Base-by-base conservation (phyloP, 257 asterid genomes). In the Forsythia suspensa region DNA sequence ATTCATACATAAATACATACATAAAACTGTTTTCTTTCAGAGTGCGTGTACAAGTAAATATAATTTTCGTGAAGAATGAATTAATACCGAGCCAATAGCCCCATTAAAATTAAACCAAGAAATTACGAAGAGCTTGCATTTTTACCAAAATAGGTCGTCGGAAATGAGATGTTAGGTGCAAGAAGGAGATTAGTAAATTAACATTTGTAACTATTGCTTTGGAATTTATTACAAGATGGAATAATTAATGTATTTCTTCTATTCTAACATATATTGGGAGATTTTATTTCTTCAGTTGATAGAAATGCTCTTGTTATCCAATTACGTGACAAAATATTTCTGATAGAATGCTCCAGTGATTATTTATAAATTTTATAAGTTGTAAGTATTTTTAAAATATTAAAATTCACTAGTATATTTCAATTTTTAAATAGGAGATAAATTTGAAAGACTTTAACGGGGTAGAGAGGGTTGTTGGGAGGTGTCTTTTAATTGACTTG, bases 31-130 rank as follows among this genome's bases (percentile, higher is more conserved):
- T 61, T 61, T 61, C n/a, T 61, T 3, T 63, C 0, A 8, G 29
- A 63, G n/a, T 29, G 8, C 4, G 11, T 8, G 29, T 18, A 57
- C 9, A 20, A 10, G 10, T 4, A 63, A 63, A 15, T 18, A 63
- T 8, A 63, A 29, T 29, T 63, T 29, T 29, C 9, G 40, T 9
- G 70, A 21, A 6, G 39, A 21, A 63, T 34, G n/a, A 72, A 69
- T 4, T 65, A 40, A 70, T 88, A 91, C 97, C 86, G 93, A 87
- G 85, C 88, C 92, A 48, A 86, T 71, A 4, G 91, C 88, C n/a
- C 73, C 78, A 12, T 37, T 65, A 71, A 57, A 80, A n/a, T 67
- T 79, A 38, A 82, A 74, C 29, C 51, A 39, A 70, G 76, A 61
- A 8, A 69, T 84, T 11, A 83, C 76, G 52, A 79, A 42, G 36